Base-by-base conservation (phyloP, 2,329 filamentous ascomycete genomes). In the Stemphylium vesicarium region DNA sequence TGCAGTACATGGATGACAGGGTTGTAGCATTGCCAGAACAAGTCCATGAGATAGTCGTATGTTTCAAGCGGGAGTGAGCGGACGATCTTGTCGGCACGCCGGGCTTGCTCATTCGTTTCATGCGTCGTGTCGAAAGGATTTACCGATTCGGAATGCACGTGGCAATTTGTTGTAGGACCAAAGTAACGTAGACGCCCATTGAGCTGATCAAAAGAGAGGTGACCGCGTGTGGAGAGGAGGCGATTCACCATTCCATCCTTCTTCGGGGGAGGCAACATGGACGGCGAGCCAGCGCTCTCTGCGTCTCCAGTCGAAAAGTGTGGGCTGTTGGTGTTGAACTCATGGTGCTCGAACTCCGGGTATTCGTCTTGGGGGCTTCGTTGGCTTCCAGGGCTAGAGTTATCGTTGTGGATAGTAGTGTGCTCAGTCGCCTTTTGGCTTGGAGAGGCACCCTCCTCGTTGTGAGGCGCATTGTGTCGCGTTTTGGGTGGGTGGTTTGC, bases 401-500 rank as follows among this genome's bases (percentile, higher is more conserved):
- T 56, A 2, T 69, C 68, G 13, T 63, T 56, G 15, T 63, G 60
- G 26, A 56, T 57, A n/a, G 33, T 35, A 40, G 36, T 37, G 2
- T 33, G 59, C 18, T 65, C 63, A 10, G 43, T 37, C 16, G 43
- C 10, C 36, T 68, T 69, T 12, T 48, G 56, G n/a, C 41, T 60
- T 15, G 64, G 62, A 7, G 70, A 72, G 9, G 41, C 11, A 3
- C 41, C 20, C 1, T 72, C 70, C n/a, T 68, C 70, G 36, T 75
- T 69, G 56, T 68, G 67, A 44, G 70, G 65, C 33, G 67, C 66
- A 22, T 65, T 69, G 40, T 74, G 71, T 2, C 73, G 66, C 18
- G 81, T 84, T 62, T 82, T 83, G 7, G 82, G 82, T 20, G 83
- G 83, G 58, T 85, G 81, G 33, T 77, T 74, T 12, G 81, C 80